Evolutionary conservation across 768 basidiomycete species (phyloP), one percentile per base, ranked within the genome.

Genomic region (Lepiota brunneoincarnata): DNA sequence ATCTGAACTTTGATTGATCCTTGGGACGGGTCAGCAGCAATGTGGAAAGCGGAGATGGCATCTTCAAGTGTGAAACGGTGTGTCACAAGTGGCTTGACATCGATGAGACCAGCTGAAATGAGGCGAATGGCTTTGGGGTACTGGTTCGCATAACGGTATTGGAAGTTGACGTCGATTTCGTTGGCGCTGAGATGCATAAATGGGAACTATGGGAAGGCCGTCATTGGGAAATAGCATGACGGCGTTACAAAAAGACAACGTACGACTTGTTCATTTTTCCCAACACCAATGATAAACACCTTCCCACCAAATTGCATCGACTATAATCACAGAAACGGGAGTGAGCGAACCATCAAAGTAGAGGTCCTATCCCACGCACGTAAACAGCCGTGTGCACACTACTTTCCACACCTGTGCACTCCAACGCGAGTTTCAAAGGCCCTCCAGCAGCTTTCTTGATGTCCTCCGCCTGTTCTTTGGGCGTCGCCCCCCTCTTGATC

Each of bases 51-150:
- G 46, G 82, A 71, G 6, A 85, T 77, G 0, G 91, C 87, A 28
- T 87, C 79, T 59, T 89, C 86, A 15, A 95, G 77, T 17, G 74
- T 58, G 66, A 89, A 89, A 11, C 83, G 75, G 60, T 89, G 89
- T 24, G 88, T 89, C n/a, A 92, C 86, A 49, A 93, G 80, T 59
- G 89, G 87, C 58, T 86, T 84, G 54, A 92, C 70, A 60, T 89
- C 75, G 49, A 86, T 80, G 18, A 94, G 69, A 24, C 83, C 80
- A 18, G 85, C 83, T 37, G 87, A 84, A n/a, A 95, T 78, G 7
- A 94, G 82, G 3, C 86, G 80, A 54, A 95, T 82, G 2, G 93
- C 93, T 62, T 88, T 90, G 9, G 91, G 91, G 69, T 93, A 95
- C 66, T 85, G 83, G 61, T 83, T 86, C 21, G 81, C 80, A 58